Evolutionary conservation across 2,329 filamentous ascomycete species (phyloP), one percentile per base, ranked within the genome.

Genomic region (Ramularia endophylla): DNA sequence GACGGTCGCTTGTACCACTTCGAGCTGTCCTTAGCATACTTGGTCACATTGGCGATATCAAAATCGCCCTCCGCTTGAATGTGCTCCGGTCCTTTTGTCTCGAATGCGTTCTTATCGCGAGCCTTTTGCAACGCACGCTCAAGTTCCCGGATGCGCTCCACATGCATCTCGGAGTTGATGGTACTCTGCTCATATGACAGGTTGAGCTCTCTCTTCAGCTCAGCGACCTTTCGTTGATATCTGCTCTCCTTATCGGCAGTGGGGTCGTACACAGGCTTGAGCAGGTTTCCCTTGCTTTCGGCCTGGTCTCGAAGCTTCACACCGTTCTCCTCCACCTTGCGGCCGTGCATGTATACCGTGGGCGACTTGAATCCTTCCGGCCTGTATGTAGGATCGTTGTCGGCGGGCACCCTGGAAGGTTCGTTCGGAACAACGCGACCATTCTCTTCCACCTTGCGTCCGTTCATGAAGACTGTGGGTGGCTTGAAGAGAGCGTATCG

Each of bases 1-100:
- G 53, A 51, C 28, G 52, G 54, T 36, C 59, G 52, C 52, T 67
- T 65, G 42, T 65, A 66, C 63, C 63, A 65, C 38, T 58, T 60
- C 15, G 52, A 50, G 36, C 52, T 54, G 27, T 51, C 51, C 27
- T 44, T 51, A 8, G 56, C 58, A 40, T 60, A 67, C 25, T 61
- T 59, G 36, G 56, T 49, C 9, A 66, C 58, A 31, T 62, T 61
- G 20, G 53, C 47, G 17, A 20, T 20, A 36, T 55, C 53, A 46
- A 66, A 58, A 46, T 66, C 64, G 9, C 63, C 64, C 51, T 67
- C 64, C 6, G 59, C 63, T 30, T 58, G 59, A 20, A 46, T 45
- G 16, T 36, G 35, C 38, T 54, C 48, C 11, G 41, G 40, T 42
- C 38, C 36, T 48, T 46, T 32, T 42, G 44, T 8, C 35, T 27